phyloP scores from a whole-genome alignment of 192 early-diverging fungal species.

The Lobulomyces angularis region DNA sequence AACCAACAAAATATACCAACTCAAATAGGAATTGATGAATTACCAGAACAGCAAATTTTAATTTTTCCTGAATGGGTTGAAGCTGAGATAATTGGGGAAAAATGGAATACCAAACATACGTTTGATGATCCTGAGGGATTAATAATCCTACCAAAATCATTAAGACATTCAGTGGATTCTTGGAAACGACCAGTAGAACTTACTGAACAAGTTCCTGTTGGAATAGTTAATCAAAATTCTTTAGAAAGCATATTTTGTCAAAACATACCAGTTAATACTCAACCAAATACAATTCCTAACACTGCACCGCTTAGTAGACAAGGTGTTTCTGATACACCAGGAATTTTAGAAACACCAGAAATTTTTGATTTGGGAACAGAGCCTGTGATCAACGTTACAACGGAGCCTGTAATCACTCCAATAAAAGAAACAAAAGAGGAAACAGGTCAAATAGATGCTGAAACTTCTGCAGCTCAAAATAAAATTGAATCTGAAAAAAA shows the following conservation, averaged over 20 bases:
- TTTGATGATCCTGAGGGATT: slow-evolving; percentile 46
- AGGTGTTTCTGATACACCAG: slow-evolving; percentile 1
- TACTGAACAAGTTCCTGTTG: slow-evolving; percentile 15
- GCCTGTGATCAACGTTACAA: too few species aligned
- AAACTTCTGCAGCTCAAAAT: slow-evolving; percentile 2
- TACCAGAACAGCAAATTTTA: slow-evolving; percentile 17
- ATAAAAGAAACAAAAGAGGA: slow-evolving; percentile 8
- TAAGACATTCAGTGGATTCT: slow-evolving; percentile 19
- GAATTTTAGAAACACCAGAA: slow-evolving; percentile 3
- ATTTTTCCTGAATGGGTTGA: slow-evolving; percentile 51
- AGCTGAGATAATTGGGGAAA: slow-evolving; percentile 39
- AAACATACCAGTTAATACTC: too few species aligned
- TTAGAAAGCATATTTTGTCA: slow-evolving; percentile 8
- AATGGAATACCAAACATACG: slow-evolving; percentile 41
- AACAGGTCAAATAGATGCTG: neutral
- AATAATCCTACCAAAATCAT: slow-evolving; percentile 14
- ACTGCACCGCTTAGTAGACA: slow-evolving; percentile 3
- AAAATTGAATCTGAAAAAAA: slow-evolving; percentile 7
- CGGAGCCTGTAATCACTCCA: slow-evolving; percentile 3
- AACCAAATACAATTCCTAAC: neutral
- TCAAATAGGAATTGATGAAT: slow-evolving; percentile 16
- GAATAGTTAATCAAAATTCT: slow-evolving; percentile 15
- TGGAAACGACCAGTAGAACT: slow-evolving; percentile 28
- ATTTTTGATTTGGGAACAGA: neutral
- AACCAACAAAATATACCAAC: neutral